A percentile compares a stretch with the other conserved stretches of the same genome.
phyloP scores from a whole-genome alignment of 2,329 filamentous ascomycete species.

The Juglanconis oblonga region DNA sequence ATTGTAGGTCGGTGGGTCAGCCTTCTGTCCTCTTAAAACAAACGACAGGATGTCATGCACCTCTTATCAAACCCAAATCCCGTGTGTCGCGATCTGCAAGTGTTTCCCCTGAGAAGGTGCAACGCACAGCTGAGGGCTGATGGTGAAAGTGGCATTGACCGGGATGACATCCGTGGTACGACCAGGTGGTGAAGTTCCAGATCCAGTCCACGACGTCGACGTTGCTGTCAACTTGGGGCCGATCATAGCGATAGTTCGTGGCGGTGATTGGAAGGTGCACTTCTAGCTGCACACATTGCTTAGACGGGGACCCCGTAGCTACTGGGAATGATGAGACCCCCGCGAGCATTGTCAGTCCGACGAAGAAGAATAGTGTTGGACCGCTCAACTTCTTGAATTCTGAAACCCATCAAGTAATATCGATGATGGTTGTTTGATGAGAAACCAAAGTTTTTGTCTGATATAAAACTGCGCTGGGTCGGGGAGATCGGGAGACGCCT shows the following conservation, averaged over 20 bases:
- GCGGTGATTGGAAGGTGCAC: not conserved
- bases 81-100: constrained; percentile 41
- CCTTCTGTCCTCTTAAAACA: too few species aligned
- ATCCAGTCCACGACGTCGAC: constrained; percentile 26
- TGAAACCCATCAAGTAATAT: too few species aligned
- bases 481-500: too few species aligned
- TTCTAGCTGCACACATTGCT: constrained; percentile 3
- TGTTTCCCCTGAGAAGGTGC: constrained; percentile 16
- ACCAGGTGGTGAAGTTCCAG: constrained; percentile 21
- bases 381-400: too few species aligned
- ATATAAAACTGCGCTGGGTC: too few species aligned
- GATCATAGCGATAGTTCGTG: not conserved
- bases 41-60: constrained; percentile 32
- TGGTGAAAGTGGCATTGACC: constrained; percentile 20
- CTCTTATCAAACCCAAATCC: constrained; percentile 39
- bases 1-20: too few species aligned
- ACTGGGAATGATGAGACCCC: too few species aligned
- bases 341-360: too few species aligned
- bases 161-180: constrained; percentile 9
- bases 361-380: too few species aligned
- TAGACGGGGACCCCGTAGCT: not conserved
- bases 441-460: too few species aligned
- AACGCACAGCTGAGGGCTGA: constrained; percentile 23
- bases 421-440: too few species aligned
- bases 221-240: constrained; percentile 25